phyloP scores from a whole-genome alignment of 1,284 basidiomycete genomes.

The Ceratobasidium sp. region DNA sequence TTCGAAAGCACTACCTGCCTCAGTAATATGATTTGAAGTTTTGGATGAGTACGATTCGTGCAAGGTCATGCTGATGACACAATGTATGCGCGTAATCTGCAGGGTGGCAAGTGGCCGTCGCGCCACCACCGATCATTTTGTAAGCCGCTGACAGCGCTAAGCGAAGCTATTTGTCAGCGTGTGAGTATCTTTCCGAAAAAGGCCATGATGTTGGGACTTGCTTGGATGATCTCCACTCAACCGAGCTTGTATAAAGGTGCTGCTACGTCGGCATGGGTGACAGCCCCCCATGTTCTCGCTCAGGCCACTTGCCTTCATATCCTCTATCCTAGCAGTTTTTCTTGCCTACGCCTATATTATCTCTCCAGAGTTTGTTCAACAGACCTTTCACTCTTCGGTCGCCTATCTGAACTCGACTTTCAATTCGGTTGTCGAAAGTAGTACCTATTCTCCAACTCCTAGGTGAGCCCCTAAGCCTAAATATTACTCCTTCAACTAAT shows the following conservation, averaged over 20 bases:
- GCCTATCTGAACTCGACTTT: slow-evolving; percentile 7
- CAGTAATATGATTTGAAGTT: neutral
- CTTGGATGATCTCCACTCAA: slow-evolving; percentile 17
- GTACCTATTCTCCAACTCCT: neutral
- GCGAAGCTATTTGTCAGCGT: neutral
- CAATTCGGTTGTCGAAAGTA: no score
- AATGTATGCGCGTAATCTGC: neutral
- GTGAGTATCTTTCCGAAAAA: neutral
- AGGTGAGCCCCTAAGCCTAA: neutral
- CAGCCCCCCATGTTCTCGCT: slow-evolving; percentile 22
- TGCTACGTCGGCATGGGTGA: slow-evolving; percentile 8
- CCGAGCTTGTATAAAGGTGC: slow-evolving; percentile 37
- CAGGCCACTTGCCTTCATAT: slow-evolving; percentile 27
- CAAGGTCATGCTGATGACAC: neutral
- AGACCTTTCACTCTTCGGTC: slow-evolving; percentile 18
- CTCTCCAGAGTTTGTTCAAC: slow-evolving; percentile 26
- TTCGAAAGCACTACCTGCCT: neutral
- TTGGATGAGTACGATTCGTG: neutral
- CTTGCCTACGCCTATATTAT: slow-evolving; percentile 35
- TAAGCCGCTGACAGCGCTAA: neutral
- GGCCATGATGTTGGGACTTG: neutral
- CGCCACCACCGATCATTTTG: neutral
- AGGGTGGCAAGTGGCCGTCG: neutral
- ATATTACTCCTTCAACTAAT: neutral
- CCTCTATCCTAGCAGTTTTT: slow-evolving; percentile 29